Evolutionary conservation across 192 early-diverging fungal species (phyloP), one percentile per base, ranked within the genome.

Genomic region (Fimicolochytrium jonesii): DNA sequence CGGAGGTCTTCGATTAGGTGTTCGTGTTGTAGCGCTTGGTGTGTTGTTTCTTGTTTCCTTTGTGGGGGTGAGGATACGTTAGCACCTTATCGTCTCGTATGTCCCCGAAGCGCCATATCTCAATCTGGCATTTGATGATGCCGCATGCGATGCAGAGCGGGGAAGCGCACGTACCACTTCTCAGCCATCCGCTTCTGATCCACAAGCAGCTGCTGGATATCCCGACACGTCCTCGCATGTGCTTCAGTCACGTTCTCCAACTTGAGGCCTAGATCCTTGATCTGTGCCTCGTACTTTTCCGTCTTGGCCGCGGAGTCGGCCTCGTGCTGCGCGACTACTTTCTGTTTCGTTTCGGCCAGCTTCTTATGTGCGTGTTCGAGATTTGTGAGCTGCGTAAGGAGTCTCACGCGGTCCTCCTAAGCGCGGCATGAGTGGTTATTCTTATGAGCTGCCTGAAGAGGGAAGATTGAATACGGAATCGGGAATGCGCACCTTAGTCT

Each of bases 281-380:
- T 64, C 56, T 77, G 58, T 17, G 32, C 13, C 39, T 18, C 67
- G 18, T 1, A 50, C 30, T 56, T 67, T 20, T 53, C 7, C 6
- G 33, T 62, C 25, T 57, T 29, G 17, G 59, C 42, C 7, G 56
- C 61, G 9, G 67, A 22, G 28, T 72, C 66, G 10, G 57, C 51
- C 35, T 67, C 68, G 26, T 69, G 36, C 29, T 61, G 48, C 32
- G 51, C 44, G 30, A 42, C 39, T 3, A 34, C 37, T 26, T 68
- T 63, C 4, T 17, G 18, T 23, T 68, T 60, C 25, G 45, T 49
- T 29, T 67, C 67, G 10, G 35, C 11, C 13, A 71, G 55, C 34
- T 44, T 60, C 34, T 70, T 70, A 15, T 57, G 56, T 7, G 75
- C 71, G 58, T 81, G 75, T 28, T 77, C 75, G 6, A 77, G 67